A percentile compares a stretch with the other conserved stretches of the same genome.
These are phyloP conservation scores for Macrolepiota fuliginosa DNA, from an alignment of 768 basidiomycete genomes.

Conservation along the genomic window DNA sequence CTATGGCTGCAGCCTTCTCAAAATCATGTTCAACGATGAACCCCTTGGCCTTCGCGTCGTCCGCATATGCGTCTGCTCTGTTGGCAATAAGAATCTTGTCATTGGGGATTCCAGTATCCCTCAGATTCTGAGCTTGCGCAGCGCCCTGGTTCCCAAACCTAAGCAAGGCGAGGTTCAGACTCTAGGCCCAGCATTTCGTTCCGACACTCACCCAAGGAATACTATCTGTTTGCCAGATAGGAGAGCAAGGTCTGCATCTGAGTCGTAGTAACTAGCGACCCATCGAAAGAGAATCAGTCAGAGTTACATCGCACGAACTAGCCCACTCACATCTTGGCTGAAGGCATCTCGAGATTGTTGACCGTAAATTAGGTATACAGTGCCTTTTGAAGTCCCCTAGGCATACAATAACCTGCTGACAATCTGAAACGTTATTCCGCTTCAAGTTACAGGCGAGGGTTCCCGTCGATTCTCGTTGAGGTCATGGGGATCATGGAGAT, in stretches of 20 bases:
- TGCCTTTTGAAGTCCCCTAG: background rate
- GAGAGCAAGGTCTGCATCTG: constrained; percentile 51
- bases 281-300: background rate
- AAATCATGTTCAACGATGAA: constrained; percentile 60
- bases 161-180: background rate
- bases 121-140: constrained; percentile 63
- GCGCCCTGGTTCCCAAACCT: constrained; percentile 69
- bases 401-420: background rate
- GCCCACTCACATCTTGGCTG: constrained; percentile 55
- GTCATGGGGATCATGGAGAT: constrained; percentile 4
- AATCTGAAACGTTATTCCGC: constrained; percentile 2
- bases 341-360: constrained; percentile 25
- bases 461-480: background rate
- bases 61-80: constrained; percentile 54
- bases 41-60: constrained; percentile 52
- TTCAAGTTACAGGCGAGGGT: background rate
- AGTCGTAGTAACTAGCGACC: constrained; percentile 51
- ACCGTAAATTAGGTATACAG: background rate
- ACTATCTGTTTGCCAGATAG: constrained; percentile 52
- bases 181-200: background rate
- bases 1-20: constrained; percentile 48
- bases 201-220: constrained; percentile 48
- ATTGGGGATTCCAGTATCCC: constrained; percentile 61
- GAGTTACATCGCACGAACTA: background rate
- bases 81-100: constrained; percentile 61